Evolutionary conservation across 495 filamentous ascomycete species (phyloP), one percentile per base, ranked within the genome.

Genomic region (Lophium mytilinum): DNA sequence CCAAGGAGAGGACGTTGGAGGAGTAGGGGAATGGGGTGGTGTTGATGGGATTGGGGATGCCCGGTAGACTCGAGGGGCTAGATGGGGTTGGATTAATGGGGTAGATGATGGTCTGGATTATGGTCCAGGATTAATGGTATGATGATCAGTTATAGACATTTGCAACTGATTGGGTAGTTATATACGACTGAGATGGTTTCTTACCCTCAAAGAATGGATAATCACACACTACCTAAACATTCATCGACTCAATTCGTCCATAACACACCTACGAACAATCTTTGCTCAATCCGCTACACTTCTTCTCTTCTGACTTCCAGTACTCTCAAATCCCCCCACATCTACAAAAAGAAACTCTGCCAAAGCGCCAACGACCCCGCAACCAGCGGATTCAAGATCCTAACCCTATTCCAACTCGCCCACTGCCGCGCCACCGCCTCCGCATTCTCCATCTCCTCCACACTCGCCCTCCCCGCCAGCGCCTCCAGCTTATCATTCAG

Each of bases 401-500:
- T 48, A 52, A 64, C 8, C 43, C 34, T 24, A 57, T 64, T 64
- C 61, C 57, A 57, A 10, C 43, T 56, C 30, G 37, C 57, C 61
- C 61, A 64, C 57, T 49, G 56, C 53, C 37, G 45, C 47, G 61
- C 61, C 17, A 56, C 35, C 45, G 10, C 24, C 48, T 56, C 50
- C 18, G 61, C 61, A 37, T 49, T 34, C n/a, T 11, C 30, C 47
- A 56, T 46, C 35, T 56, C 61, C 61, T 64, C 57, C 52, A 43
- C 61, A 9, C 48, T 39, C 24, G 48, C 37, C 21, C 57, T 36
- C 36, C 4, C 50, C 0, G 60, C 61, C 39, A 78, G 63, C 10
- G 62, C 72, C 19, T 73, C 71, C 15, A 78, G 51, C 66, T 75
- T 75, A 48, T 67, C 68, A 56, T 78, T 78, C 51, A 78, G 57